Base-by-base conservation (phyloP, 345 rosid genomes). In the Mangifera indica region DNA sequence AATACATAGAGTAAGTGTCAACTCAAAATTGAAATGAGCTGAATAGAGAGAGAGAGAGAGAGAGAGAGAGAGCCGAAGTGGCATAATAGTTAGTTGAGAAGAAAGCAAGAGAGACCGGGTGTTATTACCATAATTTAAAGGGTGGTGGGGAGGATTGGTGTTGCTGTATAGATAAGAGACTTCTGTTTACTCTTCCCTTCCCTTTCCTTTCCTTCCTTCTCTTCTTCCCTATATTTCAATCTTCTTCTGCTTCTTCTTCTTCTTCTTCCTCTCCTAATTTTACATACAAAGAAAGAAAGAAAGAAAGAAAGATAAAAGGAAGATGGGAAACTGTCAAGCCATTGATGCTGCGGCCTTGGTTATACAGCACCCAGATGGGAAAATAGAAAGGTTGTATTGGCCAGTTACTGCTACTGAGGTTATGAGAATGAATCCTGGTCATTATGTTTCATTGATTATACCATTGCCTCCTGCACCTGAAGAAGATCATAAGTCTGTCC, bases 281-380 rank as follows among this genome's bases (percentile, higher is more conserved):
- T 29, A 29, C 3, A 37, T 37, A 37, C 8, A 37, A 5, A 34
- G 6, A 29, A 29, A 29, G 32, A 29, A 29, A 29, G 32, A 29
- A 29, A 29, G 32, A 29, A 29, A 37, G 42, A 37, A 37, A 18
- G 74, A 73, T 2, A 84, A 17, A 53, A 21, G 34, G n/a, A 72
- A 76, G 32, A 95, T 91, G 99, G 99, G 99, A 40, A 95, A 95
- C 44, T 95, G 98, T 75, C 99, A 95, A 62, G 92, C 99, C 59
- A 84, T 95, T 45, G 99, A 95, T 70, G 99, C 99, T 0, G 99
- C 98, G 0, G 99, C 96, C 21, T 76, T 95, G 61, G 98, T 89
- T 21, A 80, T 95, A 77, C 98, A 95, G 77, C 98, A 95, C 70
- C 98, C 99, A 2, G 58, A 72, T 59, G 99, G 99, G 22, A 89